Evolutionary conservation across 805 yeast species (phyloP), one percentile per base, ranked within the genome.

Genomic region (Wickerhamiella lipophila): DNA sequence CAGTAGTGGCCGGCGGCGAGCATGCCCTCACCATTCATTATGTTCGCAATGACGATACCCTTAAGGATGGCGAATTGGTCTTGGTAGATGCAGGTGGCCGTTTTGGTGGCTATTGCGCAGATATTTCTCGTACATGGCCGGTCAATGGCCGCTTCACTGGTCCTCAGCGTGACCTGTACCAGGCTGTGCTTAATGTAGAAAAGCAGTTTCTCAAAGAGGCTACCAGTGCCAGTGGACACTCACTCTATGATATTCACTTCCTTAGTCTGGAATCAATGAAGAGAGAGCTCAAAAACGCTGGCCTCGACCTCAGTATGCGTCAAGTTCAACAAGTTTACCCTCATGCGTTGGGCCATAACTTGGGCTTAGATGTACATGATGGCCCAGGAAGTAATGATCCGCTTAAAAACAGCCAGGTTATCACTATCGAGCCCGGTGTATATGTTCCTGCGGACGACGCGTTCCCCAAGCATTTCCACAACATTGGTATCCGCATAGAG

Each of bases 71-170:
- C 54, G 96, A 89, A 53, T 67, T 84, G 71, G 95, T 87, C 6
- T 75, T 92, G 25, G 87, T 92, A 2, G 99, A 92, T 64, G 97
- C 97, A 3, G 94, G 94, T 1, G 99, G 97, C 3, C 75, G 83
- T 45, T 63, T 81, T 39, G 98, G 97, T 36, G 96, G 96, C 1
- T 92, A 92, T 64, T 80, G 95, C 60, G 80, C 96, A 1, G 99
- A 92, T 64, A 92, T 92, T 42, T 88, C 97, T 1, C 74, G 99
- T 54, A 82, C 96, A 0, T 92, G 97, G 96, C 98, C 98, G 4
- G 81, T 79, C 43, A 74, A 74, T 34, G 85, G 94, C 2, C 68
- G 66, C 44, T 92, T 92, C 62, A 66, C 83, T 2, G 75, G 69
- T 8, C 78, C 95, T 2, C 98, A 92, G 64, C 73, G 73, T 46